These are phyloP conservation scores for Rhizophora apiculata DNA, from an alignment of 345 rosid species.

Conservation along the genomic window DNA sequence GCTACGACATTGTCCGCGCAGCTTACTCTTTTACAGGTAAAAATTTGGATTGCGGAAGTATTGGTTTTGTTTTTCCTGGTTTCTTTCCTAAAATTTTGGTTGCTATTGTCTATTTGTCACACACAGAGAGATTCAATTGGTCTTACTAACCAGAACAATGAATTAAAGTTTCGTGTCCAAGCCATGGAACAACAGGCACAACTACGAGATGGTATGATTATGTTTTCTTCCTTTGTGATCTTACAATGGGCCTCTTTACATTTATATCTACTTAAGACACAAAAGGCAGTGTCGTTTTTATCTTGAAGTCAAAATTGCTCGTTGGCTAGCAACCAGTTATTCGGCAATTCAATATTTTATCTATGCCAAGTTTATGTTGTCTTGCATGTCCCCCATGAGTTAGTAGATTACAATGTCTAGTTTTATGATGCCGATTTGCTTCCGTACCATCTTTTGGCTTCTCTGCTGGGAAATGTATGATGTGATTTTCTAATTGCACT, in stretches of 20 bases:
- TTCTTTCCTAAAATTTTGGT: constrained; percentile 3
- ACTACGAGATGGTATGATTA: constrained; percentile 72
- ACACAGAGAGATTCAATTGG: constrained; percentile 87
- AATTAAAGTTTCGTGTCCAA: constrained; percentile 90
- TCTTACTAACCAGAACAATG: constrained; percentile 87
- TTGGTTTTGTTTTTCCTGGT: background rate
- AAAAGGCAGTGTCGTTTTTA: no score
- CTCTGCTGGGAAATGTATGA: no score
- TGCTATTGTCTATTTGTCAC: constrained; percentile 4
- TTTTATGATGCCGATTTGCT: no score
- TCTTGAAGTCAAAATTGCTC: no score
- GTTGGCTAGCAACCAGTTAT: no score
- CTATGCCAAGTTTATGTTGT: no score
- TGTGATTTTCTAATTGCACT: no score
- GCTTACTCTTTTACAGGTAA: constrained; percentile 85
- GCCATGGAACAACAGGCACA: constrained; percentile 98
- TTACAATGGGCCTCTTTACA: background rate
- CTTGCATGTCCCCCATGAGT: no score
- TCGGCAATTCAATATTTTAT: no score
- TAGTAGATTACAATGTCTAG: no score
- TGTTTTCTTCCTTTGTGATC: background rate
- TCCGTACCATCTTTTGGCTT: no score
- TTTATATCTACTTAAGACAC: background rate
- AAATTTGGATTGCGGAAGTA: background rate
- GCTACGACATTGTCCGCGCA: constrained; percentile 96